Evolutionary conservation across 768 basidiomycete genomes (phyloP), one percentile per base, ranked within the genome.

Genomic region (Mycena rosella): DNA sequence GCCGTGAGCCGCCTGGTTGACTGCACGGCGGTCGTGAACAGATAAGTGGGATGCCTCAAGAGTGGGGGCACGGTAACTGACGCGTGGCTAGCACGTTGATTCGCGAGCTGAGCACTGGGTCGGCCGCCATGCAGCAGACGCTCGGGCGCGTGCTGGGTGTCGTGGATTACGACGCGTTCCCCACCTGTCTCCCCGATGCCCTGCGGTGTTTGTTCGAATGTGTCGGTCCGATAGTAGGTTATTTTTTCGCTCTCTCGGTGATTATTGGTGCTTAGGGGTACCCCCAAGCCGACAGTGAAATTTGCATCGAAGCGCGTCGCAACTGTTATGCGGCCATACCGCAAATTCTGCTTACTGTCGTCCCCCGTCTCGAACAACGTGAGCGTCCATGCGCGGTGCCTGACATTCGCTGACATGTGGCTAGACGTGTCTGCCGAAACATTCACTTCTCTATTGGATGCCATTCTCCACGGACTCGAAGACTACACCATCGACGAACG

Each of bases 401-500:
- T 38, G 36, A 63, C 24, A 27, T n/a, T 40, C 34, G 55, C 47
- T 27, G 22, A 63, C 45, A 47, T 52, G 32, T 36, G 53, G 27
- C 30, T 65, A 93, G 92, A 80, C 68, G 70, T 91, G 65, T 80
- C 83, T 53, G 77, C 85, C 42, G 78, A 78, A 40, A 69, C 81
- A 40, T 80, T 90, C 56, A 78, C 80, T 60, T 74, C 81, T 5
- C 75, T 94, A 60, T 81, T 91, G 56, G 80, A 85, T 60, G 84
- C 87, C 22, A 75, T 94, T 40, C 77, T 91, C n/a, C 76, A 74
- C n/a, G 96, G 95, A 5, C 79, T 99, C 58, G 84, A 88, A 22
- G 96, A 99, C 80, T 99, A 99, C 75, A 92, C 94, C 7, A 89
- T 88, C 53, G 97, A 99, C 76, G 94, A 98, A 76, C 90, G 97